Evolutionary conservation across 176 grass and related monocot genomes (phyloP).

Genomic region (Bromus sterilis): DNA sequence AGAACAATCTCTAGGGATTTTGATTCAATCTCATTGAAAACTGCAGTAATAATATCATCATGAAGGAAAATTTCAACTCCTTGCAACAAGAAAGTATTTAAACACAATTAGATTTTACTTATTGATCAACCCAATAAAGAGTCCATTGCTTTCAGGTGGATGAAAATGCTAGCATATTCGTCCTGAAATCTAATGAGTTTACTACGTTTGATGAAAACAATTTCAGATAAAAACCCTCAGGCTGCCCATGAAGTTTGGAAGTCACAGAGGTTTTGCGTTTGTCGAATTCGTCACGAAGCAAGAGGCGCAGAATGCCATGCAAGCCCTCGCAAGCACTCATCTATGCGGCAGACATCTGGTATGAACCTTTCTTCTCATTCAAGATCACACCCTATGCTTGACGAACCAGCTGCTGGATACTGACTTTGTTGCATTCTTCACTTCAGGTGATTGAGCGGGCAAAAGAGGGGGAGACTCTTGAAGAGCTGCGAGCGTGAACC

Average conservation of each 20-base stretch:
- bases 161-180: background rate
- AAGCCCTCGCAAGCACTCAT: conserved; percentile 84
- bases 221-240: conserved; percentile 79
- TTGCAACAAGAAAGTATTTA: background rate
- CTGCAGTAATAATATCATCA: background rate
- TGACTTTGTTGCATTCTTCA: background rate
- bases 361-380: conserved; percentile 3
- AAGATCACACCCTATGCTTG: background rate
- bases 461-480: conserved; percentile 84
- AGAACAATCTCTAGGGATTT: background rate
- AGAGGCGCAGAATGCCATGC: conserved; percentile 76
- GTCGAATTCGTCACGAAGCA: conserved; percentile 83
- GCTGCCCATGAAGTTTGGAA: conserved; percentile 87
- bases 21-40: background rate
- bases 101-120: background rate
- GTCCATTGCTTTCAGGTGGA: background rate
- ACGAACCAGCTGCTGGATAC: background rate
- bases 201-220: background rate
- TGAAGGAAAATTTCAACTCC: background rate
- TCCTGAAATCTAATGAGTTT: background rate
- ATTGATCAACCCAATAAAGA: background rate
- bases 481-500: conserved; percentile 73
- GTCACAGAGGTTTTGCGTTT: conserved; percentile 87
- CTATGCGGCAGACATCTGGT: conserved; percentile 86
- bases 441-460: conserved; percentile 81